phyloP scores from a whole-genome alignment of 129 eudicot species.

The Cynara cardunculus region DNA sequence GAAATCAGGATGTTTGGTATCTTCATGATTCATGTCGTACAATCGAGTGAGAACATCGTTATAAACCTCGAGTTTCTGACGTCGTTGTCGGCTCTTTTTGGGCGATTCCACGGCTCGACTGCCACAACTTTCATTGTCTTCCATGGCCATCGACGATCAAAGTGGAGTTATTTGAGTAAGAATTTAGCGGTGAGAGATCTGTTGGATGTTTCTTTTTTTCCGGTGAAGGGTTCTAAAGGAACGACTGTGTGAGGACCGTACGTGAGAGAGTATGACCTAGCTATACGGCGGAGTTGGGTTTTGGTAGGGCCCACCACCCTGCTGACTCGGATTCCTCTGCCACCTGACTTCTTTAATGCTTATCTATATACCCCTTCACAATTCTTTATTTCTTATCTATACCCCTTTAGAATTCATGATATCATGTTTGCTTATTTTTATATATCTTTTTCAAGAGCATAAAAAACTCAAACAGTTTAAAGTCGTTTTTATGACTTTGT shows the following conservation, averaged over 20 bases:
- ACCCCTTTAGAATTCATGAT: background rate
- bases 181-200: constrained; percentile 14
- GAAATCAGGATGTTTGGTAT: constrained; percentile 48
- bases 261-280: constrained; percentile 18
- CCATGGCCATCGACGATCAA: constrained; percentile 48
- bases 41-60: constrained; percentile 53
- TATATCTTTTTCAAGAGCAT: too few species aligned
- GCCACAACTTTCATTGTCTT: constrained; percentile 68
- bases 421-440: background rate
- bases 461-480: too few species aligned
- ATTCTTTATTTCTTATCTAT: background rate
- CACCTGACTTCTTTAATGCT: constrained; percentile 12
- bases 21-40: constrained; percentile 46
- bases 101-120: constrained; percentile 57
- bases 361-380: constrained; percentile 1
- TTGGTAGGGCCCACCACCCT: constrained; percentile 20
- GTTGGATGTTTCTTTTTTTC: background rate
- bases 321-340: constrained; percentile 27
- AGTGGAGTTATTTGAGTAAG: background rate
- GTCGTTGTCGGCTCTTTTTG: constrained; percentile 38
- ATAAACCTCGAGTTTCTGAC: constrained; percentile 49
- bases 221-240: background rate
- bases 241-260: constrained; percentile 7
- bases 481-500: too few species aligned
- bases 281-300: constrained; percentile 12